phyloP scores from a whole-genome alignment of 1,139 yeast species.

The Yamadazyma diddensiae region DNA sequence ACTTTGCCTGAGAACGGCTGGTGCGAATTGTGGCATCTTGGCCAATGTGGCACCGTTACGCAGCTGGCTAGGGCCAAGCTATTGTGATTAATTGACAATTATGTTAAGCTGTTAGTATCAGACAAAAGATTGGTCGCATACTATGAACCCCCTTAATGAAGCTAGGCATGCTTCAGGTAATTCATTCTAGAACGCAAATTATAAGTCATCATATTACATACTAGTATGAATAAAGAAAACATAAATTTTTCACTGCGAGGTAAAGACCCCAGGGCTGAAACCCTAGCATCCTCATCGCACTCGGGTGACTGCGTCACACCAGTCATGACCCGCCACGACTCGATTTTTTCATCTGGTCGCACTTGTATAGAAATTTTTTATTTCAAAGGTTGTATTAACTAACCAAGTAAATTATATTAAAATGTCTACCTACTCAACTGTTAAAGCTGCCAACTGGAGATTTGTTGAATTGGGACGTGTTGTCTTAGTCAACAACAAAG shows the following conservation, averaged over 20 bases:
- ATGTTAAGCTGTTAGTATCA: slow-evolving; percentile 1
- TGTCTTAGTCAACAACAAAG: slow-evolving; percentile 83
- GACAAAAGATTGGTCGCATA: slow-evolving; percentile 41
- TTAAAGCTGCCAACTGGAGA: slow-evolving; percentile 98
- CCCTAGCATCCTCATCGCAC: slow-evolving; percentile 4
- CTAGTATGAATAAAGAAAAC: neutral
- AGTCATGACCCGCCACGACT: slow-evolving; percentile 3
- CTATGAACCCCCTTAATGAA: slow-evolving; percentile 31
- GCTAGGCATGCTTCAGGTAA: slow-evolving; percentile 48
- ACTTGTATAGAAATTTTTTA: slow-evolving; percentile 14
- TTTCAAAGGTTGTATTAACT: slow-evolving; percentile 9
- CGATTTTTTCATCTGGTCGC: slow-evolving; percentile 8
- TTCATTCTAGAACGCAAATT: slow-evolving; percentile 53
- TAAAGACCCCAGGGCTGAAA: slow-evolving; percentile 5
- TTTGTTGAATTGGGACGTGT: slow-evolving; percentile 99
- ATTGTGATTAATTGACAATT: neutral
- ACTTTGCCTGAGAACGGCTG: too few species aligned
- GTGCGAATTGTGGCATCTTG: too few species aligned
- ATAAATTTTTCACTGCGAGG: neutral
- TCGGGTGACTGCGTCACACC: neutral
- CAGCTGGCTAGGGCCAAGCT: too few species aligned
- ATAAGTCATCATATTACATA: slow-evolving; percentile 37
- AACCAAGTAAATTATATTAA: slow-evolving; percentile 11
- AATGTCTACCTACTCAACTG: slow-evolving; percentile 56
- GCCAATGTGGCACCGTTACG: too few species aligned